Base-by-base conservation (phyloP, 129 eudicot genomes). In the Centaurea solstitialis region DNA sequence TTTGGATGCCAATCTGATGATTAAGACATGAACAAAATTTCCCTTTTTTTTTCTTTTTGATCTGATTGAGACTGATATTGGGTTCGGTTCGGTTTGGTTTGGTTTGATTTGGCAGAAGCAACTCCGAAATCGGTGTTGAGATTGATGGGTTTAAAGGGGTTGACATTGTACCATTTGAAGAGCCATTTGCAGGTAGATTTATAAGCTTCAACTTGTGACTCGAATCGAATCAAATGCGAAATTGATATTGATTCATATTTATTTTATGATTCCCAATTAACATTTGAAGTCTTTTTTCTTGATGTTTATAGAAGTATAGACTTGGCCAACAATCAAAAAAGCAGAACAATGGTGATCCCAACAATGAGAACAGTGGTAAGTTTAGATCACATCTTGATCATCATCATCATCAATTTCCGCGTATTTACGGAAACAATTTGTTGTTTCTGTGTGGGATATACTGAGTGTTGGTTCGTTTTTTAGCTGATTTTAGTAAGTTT, bases 51-150 rank as follows among this genome's bases (percentile, higher is more conserved):
- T 53, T 17, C n/a, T 53, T 23, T 73, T 72, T 83, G 82, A 76
- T 70, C 71, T 59, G 73, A 41, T 40, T 59, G 11, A 39, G 67
- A 57, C 62, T 76, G 41, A 70, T 69, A 20, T 7, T n/a, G 43
- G 26, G 23, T 83, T 53, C 5, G 65, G 22, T 57, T 53, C 5
- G 64, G 5, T 78, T n/a, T n/a, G n/a, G n/a, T n/a, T n/a, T n/a
- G 26, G 23, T 83, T 53, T 17, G 65, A 9, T 57, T 77, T 79
- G 79, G 75, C 92, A 93, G 98, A 93, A 87, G 98, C 98, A 24
- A 93, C 98, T 26, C 98, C 98, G 7, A 93, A 93, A 80, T 91
- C 96, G 9, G 98, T 93, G 28, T 74, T 93, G 87, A 85, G 98
- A 68, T 79, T 93, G 59, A 93, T 93, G 98, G 97, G 98, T 21